Conservation (phyloP, 768 basidiomycete species). For the Rhizopogon sp. region DNA sequence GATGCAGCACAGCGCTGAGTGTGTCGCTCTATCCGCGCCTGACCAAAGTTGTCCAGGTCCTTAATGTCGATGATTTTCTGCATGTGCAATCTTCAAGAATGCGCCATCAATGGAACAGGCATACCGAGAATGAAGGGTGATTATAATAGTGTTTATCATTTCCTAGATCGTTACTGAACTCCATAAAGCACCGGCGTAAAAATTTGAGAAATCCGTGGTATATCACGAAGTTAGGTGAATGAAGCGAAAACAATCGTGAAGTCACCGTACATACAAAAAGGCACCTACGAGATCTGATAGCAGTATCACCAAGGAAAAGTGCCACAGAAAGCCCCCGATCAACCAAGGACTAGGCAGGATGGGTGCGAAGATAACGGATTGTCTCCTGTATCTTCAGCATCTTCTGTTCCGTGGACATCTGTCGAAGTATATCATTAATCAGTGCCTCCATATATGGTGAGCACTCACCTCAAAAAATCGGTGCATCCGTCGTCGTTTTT, state of each 20-base stretch:
- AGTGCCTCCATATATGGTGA: neutral
- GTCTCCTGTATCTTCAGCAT: constrained; percentile 46
- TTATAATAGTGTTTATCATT: no score
- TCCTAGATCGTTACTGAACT: no score
- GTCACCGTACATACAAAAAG: neutral
- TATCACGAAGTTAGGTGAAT: neutral
- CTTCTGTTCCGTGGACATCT: constrained; percentile 57
- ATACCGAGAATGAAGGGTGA: no score
- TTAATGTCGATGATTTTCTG: no score
- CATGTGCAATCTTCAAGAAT: no score
- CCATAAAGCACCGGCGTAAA: no score
- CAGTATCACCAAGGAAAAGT: neutral
- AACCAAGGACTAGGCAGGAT: constrained; percentile 1
- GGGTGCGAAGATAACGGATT: constrained; percentile 33
- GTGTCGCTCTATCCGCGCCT: no score
- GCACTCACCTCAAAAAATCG: constrained; percentile 42
- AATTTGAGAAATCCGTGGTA: neutral
- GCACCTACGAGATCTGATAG: neutral
- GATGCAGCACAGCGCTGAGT: no score
- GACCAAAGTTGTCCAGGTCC: no score
- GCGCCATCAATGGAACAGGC: no score
- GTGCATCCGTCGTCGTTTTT: constrained; percentile 42
- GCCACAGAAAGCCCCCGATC: neutral
- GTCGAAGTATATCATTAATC: neutral
- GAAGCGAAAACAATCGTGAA: neutral